Conservation (phyloP, 495 filamentous ascomycete genomes). For the Sabuloglossum arenarium region DNA sequence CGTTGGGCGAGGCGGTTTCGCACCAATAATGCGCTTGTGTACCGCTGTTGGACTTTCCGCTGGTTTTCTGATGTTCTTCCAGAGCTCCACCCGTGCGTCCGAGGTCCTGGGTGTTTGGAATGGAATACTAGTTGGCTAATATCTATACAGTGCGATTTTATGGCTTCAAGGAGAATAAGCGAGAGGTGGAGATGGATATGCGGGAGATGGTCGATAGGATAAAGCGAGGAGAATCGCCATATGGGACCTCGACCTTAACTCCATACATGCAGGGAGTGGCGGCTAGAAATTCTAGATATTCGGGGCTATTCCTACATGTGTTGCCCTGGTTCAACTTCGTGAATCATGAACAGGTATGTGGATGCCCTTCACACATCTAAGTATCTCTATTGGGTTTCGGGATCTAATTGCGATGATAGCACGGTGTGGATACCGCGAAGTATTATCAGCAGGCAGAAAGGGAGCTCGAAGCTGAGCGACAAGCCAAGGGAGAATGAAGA, state of each 20-base stretch:
- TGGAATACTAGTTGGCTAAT: neutral
- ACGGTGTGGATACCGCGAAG: constrained; percentile 94
- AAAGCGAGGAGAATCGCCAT: constrained; percentile 78
- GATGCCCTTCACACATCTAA: neutral
- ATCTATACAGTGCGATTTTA: constrained; percentile 62
- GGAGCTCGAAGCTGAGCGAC: constrained; percentile 62
- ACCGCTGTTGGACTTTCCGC: constrained; percentile 47
- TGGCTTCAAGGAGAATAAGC: constrained; percentile 74
- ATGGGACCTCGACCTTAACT: constrained; percentile 55
- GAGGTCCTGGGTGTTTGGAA: neutral
- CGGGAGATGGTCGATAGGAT: constrained; percentile 91
- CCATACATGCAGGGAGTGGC: constrained; percentile 89
- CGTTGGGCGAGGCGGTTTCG: constrained; percentile 58
- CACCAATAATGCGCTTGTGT: constrained; percentile 60
- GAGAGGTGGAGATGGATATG: constrained; percentile 93
- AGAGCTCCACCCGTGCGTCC: constrained; percentile 40
- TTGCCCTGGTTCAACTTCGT: constrained; percentile 96
- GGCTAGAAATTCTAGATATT: constrained; percentile 77
- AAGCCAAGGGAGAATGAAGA: neutral
- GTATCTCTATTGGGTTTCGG: neutral
- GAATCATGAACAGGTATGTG: constrained; percentile 62
- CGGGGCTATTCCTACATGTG: constrained; percentile 57
- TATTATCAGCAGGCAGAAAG: constrained; percentile 94
- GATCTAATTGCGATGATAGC: constrained; percentile 24
- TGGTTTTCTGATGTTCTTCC: constrained; percentile 63